These are phyloP conservation scores for Pisolithus albus DNA, from an alignment of 768 basidiomycete species.

Conservation along the genomic window DNA sequence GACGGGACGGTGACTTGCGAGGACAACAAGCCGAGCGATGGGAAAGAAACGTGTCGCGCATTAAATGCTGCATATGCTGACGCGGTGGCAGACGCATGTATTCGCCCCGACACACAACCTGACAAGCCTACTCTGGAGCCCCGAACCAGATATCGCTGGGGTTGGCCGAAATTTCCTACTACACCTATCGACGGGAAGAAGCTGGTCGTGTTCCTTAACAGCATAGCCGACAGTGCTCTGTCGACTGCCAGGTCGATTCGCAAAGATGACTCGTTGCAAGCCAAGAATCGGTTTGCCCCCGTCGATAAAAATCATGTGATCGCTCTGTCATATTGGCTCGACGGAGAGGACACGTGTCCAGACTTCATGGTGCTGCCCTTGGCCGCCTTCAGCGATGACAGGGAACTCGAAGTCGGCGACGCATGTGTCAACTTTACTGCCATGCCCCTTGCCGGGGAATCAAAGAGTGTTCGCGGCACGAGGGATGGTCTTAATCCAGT, in stretches of 20 bases:
- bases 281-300: constrained; percentile 1
- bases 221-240: neutral
- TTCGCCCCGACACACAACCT: neutral
- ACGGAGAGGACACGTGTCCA: constrained; percentile 2
- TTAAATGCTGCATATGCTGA: constrained; percentile 1
- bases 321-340: constrained; percentile 1
- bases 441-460: neutral
- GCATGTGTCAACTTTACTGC: constrained; percentile 2
- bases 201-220: constrained; percentile 4
- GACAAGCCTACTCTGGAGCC: neutral
- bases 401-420: neutral
- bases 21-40: neutral
- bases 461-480: neutral
- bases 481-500: neutral
- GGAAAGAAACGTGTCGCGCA: neutral
- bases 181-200: neutral
- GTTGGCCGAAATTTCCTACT: constrained; percentile 1
- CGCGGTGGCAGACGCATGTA: neutral
- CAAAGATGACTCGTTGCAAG: no score
- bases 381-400: neutral
- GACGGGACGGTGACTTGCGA: neutral
- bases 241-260: neutral
- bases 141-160: neutral
- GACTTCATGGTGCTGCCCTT: constrained; percentile 3
- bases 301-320: neutral